A percentile compares a stretch with the other conserved stretches of the same genome.
Conservation (phyloP, 768 basidiomycete species). For the Scleroderma bovista region DNA sequence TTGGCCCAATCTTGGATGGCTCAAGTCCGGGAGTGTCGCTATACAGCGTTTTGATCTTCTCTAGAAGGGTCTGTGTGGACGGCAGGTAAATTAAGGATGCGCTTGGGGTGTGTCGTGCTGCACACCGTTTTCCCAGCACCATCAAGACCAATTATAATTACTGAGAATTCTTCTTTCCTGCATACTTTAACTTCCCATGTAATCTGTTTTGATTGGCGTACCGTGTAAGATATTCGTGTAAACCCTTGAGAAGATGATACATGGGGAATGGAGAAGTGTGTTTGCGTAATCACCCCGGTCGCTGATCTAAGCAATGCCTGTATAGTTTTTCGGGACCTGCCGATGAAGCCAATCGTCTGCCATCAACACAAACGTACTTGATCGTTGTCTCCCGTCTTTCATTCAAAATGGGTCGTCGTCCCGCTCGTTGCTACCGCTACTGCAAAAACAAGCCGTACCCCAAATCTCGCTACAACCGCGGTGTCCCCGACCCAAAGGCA, state of each 20-base stretch:
- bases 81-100: too few species aligned
- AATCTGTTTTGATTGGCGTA: conserved; percentile 20
- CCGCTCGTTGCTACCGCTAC: conserved; percentile 97
- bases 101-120: neutral
- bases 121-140: conserved; percentile 87
- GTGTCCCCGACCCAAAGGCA: conserved; percentile 95
- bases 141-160: conserved; percentile 91
- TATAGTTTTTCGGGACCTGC: neutral
- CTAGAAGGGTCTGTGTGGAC: conserved; percentile 64
- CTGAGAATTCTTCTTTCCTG: conserved; percentile 87
- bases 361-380: neutral
- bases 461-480: conserved; percentile 94
- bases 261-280: too few species aligned
- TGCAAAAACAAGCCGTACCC: conserved; percentile 99
- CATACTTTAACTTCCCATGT: conserved; percentile 3
- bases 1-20: conserved; percentile 91
- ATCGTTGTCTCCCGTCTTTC: neutral
- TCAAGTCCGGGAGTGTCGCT: conserved; percentile 82
- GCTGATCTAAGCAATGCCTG: neutral
- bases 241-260: conserved; percentile 92
- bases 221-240: conserved; percentile 88
- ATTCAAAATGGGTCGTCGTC: conserved; percentile 84
- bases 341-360: neutral
- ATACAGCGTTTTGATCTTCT: conserved; percentile 92
- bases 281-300: too few species aligned